A percentile compares a stretch with the other conserved stretches of the same genome.
Evolutionary conservation across 2,329 filamentous ascomycete genomes (phyloP).

Genomic region (Uncinocarpus reesii): DNA sequence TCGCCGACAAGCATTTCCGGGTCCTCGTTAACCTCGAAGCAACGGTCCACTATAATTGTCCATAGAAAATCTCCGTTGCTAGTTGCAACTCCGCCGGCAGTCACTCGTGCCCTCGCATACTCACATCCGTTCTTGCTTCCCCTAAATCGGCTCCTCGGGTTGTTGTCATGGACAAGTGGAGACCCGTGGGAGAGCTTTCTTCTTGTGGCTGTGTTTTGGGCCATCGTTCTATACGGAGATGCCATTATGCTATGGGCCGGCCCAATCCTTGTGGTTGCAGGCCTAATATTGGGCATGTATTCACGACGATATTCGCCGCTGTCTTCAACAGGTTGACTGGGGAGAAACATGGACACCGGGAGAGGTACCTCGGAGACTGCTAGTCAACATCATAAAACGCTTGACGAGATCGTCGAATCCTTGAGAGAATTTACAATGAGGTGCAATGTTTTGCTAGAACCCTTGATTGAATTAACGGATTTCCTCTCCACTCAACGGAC

Average conservation of each 20-base stretch:
- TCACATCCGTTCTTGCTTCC: slow-evolving; percentile 89
- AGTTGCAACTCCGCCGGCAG: slow-evolving; percentile 83
- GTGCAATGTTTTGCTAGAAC: slow-evolving; percentile 85
- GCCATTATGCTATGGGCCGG: slow-evolving; percentile 69
- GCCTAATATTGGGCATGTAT: slow-evolving; percentile 86
- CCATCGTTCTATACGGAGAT: slow-evolving; percentile 74
- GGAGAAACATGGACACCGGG: slow-evolving; percentile 49
- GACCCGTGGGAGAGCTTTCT: slow-evolving; percentile 98
- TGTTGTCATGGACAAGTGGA: slow-evolving; percentile 86
- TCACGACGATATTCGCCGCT: slow-evolving; percentile 78
- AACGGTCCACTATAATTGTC: slow-evolving; percentile 83
- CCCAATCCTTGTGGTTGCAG: slow-evolving; percentile 67
- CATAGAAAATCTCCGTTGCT: slow-evolving; percentile 93
- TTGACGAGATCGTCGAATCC: slow-evolving; percentile 95
- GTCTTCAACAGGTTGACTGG: slow-evolving; percentile 72
- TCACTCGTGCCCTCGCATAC: slow-evolving; percentile 88
- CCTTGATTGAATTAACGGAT: slow-evolving; percentile 77
- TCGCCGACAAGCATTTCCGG: slow-evolving; percentile 70
- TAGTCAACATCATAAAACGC: slow-evolving; percentile 76
- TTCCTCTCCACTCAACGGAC: slow-evolving; percentile 86
- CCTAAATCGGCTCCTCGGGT: slow-evolving; percentile 70
- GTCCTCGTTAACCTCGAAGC: slow-evolving; percentile 57
- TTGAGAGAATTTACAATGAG: slow-evolving; percentile 80
- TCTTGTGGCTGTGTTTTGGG: slow-evolving; percentile 77
- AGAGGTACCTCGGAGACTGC: slow-evolving; percentile 49